Conservation (phyloP, 2,329 filamentous ascomycete species). For the Hirsutella thompsonii region DNA sequence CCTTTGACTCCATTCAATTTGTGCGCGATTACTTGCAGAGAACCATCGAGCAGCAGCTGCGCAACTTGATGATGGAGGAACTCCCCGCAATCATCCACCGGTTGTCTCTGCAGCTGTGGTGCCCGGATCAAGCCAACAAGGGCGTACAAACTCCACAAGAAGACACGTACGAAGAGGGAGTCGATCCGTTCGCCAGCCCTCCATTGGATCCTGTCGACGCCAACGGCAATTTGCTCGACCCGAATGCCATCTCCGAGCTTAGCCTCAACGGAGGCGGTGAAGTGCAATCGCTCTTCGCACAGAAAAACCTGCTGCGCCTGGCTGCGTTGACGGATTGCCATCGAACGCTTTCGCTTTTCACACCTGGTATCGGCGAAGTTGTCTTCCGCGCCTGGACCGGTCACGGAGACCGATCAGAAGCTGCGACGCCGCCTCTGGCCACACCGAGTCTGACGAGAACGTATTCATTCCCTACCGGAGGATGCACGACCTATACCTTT, state of each 20-base stretch:
- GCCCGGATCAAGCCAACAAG: constrained; percentile 57
- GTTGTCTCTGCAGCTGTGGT: constrained; percentile 78
- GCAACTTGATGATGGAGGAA: constrained; percentile 95
- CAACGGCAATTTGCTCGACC: constrained; percentile 63
- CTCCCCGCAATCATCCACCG: constrained; percentile 92
- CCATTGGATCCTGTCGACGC: constrained; percentile 74
- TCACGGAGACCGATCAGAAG: constrained; percentile 56
- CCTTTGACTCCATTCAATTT: constrained; percentile 97
- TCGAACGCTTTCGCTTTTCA: constrained; percentile 81
- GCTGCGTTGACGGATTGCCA: constrained; percentile 79
- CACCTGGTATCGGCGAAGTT: constrained; percentile 77
- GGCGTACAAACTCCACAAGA: constrained; percentile 36
- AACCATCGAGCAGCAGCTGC: constrained; percentile 86
- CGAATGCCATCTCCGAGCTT: constrained; percentile 61
- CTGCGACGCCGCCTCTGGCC: constrained; percentile 31
- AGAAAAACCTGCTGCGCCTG: constrained; percentile 80
- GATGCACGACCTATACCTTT: constrained; percentile 57
- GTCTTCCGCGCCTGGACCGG: constrained; percentile 90
- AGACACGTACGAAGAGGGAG: constrained; percentile 42
- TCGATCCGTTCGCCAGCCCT: constrained; percentile 72
- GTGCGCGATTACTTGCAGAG: constrained; percentile 93
- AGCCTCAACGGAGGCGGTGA: constrained; percentile 71
- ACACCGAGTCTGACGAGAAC: constrained; percentile 46
- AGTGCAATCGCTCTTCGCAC: constrained; percentile 81
- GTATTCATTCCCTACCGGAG: constrained; percentile 46